Base-by-base conservation (phyloP, 495 filamentous ascomycete genomes). In the Pyrenula aspistea region DNA sequence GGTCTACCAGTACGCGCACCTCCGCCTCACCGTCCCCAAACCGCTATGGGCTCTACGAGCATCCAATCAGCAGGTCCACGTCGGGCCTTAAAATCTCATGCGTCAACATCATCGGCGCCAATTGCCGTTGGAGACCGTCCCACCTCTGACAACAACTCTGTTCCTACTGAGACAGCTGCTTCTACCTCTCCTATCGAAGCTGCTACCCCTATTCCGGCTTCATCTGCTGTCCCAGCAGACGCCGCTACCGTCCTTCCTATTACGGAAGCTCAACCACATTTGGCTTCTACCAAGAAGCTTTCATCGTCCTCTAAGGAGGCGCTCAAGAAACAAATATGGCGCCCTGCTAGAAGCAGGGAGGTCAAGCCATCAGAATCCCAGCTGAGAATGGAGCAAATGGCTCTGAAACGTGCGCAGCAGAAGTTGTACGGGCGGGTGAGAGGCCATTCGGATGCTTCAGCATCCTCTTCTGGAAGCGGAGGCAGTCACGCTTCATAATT, bases 391-490 rank as follows among this genome's bases (percentile, higher is more conserved):
- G 31, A 42, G 15, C 4, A 15, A 42, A 42, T 42, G 4, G 31
- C 31, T 4, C 4, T 42, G 4, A 15, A 42, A 42, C 4, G 31
- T 8, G 31, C 31, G 8, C 31, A 15, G 31, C 8, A 4, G 8
- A 42, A 42, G 31, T 4, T 42, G 31, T 4, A 15, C 8, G 31
- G 31, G 31, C 4, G 31, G 31, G 31, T 63, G 53, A 60, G 64
- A 54, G 55, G 56, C 51, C 62, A 62, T 21, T 57, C 59, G 12
- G 65, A 63, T 51, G 49, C 62, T 54, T 59, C 65, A 2, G 57
- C 50, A 4, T 49, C 62, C 22, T 59, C 63, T 21, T 60, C 58
- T 1, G 58, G 24, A 11, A 49, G 54, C 23, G 22, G n/a, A n/a
- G n/a, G n/a, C n/a, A n/a, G n/a, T n/a, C n/a, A n/a, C n/a, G n/a